Evolutionary conservation across 345 rosid species (phyloP).

Genomic region (Aquilaria sinensis): DNA sequence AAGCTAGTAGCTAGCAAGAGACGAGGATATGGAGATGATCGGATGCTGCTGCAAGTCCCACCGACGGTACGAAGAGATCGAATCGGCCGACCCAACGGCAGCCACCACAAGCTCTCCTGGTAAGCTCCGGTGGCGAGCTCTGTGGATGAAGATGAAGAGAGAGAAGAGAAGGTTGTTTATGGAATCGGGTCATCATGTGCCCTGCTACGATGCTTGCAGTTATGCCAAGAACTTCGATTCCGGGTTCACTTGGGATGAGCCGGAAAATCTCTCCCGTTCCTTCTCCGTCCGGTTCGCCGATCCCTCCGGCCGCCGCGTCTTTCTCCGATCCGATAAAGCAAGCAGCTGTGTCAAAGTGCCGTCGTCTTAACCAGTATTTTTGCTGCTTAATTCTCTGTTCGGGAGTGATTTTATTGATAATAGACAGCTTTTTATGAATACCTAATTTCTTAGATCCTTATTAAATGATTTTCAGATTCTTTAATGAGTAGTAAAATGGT

Average conservation of each 20-base stretch:
- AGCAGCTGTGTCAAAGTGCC: too few species aligned
- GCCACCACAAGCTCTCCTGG: not conserved
- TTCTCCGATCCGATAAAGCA: not conserved
- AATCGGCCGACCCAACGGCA: slow-evolving; percentile 1
- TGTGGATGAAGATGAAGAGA: slow-evolving; percentile 33
- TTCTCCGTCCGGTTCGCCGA: slow-evolving; percentile 41
- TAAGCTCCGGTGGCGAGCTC: slow-evolving; percentile 28
- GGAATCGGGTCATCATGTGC: slow-evolving; percentile 3
- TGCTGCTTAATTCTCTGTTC: too few species aligned
- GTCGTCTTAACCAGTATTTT: too few species aligned
- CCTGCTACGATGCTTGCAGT: slow-evolving; percentile 31
- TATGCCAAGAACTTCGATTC: slow-evolving; percentile 48
- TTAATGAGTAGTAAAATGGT: too few species aligned
- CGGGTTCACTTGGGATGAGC: slow-evolving; percentile 35
- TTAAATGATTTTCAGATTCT: too few species aligned
- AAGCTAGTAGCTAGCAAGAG: too few species aligned
- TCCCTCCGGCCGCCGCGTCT: slow-evolving; percentile 12
- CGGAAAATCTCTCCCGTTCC: slow-evolving; percentile 35
- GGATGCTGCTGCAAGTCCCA: too few species aligned
- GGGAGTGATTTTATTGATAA: too few species aligned
- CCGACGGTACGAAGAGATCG: not conserved
- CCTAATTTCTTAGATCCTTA: too few species aligned
- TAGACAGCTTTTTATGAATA: too few species aligned
- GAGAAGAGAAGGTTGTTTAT: slow-evolving; percentile 25
- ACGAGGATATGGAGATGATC: too few species aligned